Evolutionary conservation across 352 stramenopile genomes (phyloP).

Genomic region (Pseudoperonospora humuli): DNA sequence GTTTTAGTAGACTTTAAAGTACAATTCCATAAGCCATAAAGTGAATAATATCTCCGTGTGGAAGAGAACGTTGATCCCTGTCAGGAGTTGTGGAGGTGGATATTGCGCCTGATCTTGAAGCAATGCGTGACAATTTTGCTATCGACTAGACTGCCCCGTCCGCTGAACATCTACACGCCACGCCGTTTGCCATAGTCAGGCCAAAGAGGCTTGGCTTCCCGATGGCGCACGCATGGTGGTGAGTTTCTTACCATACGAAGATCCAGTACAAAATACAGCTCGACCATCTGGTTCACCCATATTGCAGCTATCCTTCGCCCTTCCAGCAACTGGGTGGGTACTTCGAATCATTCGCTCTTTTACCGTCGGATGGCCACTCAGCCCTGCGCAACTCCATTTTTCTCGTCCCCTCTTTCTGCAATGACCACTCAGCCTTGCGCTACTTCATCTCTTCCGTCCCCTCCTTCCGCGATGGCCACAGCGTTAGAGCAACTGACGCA

Average conservation of each 20-base stretch:
- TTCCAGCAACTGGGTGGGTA: not conserved
- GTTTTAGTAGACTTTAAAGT: constrained; percentile 5
- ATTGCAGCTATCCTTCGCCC: constrained; percentile 20
- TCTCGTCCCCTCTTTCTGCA: not conserved
- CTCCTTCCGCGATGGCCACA: not conserved
- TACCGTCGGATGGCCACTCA: constrained; percentile 1
- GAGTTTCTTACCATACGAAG: not conserved
- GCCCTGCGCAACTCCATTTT: no score
- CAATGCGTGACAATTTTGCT: no score
- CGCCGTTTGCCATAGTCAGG: no score
- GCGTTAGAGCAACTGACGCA: constrained; percentile 5
- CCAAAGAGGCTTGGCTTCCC: no score
- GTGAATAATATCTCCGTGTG: no score
- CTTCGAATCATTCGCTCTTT: constrained; percentile 16
- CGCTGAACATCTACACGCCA: no score
- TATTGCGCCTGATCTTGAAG: no score
- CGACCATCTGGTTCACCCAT: constrained; percentile 15
- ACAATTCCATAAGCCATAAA: constrained; percentile 9
- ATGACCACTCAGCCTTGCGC: constrained; percentile 14
- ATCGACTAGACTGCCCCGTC: no score
- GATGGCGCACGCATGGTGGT: not conserved
- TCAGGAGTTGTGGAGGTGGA: no score
- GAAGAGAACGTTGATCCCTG: no score
- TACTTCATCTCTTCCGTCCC: not conserved
- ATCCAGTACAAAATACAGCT: not conserved